Percentiles rank a stretch among this genome's conserved stretches.
Evolutionary conservation across 495 filamentous ascomycete genomes (phyloP).

Genomic region (Antarctomyces pellizariae): DNA sequence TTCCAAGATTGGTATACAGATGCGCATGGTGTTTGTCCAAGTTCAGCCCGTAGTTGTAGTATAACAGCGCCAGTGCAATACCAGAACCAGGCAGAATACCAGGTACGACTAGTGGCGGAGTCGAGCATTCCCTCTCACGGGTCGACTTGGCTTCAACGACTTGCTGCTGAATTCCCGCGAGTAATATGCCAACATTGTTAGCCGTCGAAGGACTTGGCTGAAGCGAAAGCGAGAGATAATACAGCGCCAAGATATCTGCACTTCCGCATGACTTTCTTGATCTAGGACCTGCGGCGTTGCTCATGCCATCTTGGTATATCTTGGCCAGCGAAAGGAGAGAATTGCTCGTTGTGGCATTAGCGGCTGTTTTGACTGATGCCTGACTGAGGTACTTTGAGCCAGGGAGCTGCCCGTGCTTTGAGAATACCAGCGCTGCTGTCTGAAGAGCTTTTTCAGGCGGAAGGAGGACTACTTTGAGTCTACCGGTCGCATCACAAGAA

Average conservation of each 20-base stretch:
- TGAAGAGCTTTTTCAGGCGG: constrained; percentile 64
- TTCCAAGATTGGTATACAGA: constrained; percentile 90
- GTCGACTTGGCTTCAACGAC: constrained; percentile 19
- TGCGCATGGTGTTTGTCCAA: constrained; percentile 88
- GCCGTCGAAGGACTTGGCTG: constrained; percentile 94
- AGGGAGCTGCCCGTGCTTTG: constrained; percentile 43
- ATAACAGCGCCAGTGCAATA: constrained; percentile 66
- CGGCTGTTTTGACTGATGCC: constrained; percentile 51
- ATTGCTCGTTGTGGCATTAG: constrained; percentile 85
- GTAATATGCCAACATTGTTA: constrained; percentile 92
- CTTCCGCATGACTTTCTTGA: constrained; percentile 45
- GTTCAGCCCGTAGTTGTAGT: constrained; percentile 82
- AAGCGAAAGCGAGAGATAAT: constrained; percentile 85
- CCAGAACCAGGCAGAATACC: constrained; percentile 74
- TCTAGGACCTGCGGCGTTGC: constrained; percentile 33
- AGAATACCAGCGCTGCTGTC: constrained; percentile 70
- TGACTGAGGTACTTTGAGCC: constrained; percentile 57
- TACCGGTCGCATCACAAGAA: constrained; percentile 27
- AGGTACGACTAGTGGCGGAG: constrained; percentile 31
- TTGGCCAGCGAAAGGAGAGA: constrained; percentile 87
- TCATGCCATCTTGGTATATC: constrained; percentile 98
- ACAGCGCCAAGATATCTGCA: constrained; percentile 82
- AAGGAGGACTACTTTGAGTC: too few species aligned
- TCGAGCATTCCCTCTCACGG: constrained; percentile 10
- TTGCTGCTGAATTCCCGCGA: constrained; percentile 79